Evolutionary conservation across 805 yeast species (phyloP), one percentile per base, ranked within the genome.

Genomic region (Trichomonascus vanleenenianus): DNA sequence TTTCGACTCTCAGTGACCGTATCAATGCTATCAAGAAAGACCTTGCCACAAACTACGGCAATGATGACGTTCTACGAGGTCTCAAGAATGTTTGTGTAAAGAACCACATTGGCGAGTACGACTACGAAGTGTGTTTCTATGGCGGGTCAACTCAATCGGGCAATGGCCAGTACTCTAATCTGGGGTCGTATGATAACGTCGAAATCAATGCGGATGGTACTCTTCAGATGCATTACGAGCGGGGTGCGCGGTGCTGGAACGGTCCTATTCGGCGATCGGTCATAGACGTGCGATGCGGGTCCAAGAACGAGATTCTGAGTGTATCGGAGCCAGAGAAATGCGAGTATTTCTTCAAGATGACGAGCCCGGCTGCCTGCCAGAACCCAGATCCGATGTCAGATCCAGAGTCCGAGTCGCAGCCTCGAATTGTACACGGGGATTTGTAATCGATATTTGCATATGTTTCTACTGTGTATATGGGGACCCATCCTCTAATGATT

Each of bases 321-420:
- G 95, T 91, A 8, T 70, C 81, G 36, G 98, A 93, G 64, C 91
- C 93, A 1, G 94, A 89, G 53, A 86, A 83, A 60, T 93, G 98
- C 65, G 81, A 75, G 50, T 93, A 93, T 60, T 62, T 64, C 41
- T 71, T 89, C 52, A 67, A 54, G 42, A 59, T 58, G 44, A 30
- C 37, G 14, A 51, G 60, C 30, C 68, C 68, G 2, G 60, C 56
- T 4, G 58, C 55, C 20, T 63, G 68, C 37, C 47, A 46, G 14
- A 16, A 20, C 34, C 12, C 30, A 11, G 33, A 42, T 20, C 18
- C 34, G 32, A 2, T 15, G 15, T 4, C 11, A 19, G 14, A 30
- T 7, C 27, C 14, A 38, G 44, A 25, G 14, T 22, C 38, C 15
- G 38, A 39, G n/a, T n/a, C n/a, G n/a, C 30, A 15, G 37, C 38